Evolutionary conservation across 2,329 filamentous ascomycete genomes (phyloP).

Genomic region (Thelonectria olida): DNA sequence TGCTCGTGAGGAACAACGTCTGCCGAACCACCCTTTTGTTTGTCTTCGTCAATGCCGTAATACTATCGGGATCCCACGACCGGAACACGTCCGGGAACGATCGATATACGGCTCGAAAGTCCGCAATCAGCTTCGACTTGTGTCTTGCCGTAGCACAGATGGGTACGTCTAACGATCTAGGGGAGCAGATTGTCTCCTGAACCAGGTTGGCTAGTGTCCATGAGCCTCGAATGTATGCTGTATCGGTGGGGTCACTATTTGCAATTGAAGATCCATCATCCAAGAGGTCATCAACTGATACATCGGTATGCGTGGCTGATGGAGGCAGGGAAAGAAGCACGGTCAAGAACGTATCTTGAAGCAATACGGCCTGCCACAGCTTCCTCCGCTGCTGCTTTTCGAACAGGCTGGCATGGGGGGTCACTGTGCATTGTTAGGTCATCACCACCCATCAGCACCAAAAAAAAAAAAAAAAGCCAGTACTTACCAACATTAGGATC

Average conservation of each 20-base stretch:
- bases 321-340: slow-evolving; percentile 81
- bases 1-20: slow-evolving; percentile 81
- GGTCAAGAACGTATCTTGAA: slow-evolving; percentile 84
- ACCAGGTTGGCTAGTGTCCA: slow-evolving; percentile 84
- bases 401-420: slow-evolving; percentile 71
- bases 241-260: slow-evolving; percentile 70
- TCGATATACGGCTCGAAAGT: slow-evolving; percentile 77
- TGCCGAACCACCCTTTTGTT: slow-evolving; percentile 77
- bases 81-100: slow-evolving; percentile 77
- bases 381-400: slow-evolving; percentile 84
- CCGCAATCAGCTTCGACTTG: slow-evolving; percentile 74
- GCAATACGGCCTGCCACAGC: slow-evolving; percentile 82
- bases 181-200: slow-evolving; percentile 79
- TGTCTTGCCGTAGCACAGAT: slow-evolving; percentile 74
- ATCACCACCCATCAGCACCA: background rate
- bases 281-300: slow-evolving; percentile 76
- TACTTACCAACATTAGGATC: slow-evolving; percentile 75
- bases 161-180: slow-evolving; percentile 76
- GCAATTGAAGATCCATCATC: slow-evolving; percentile 69
- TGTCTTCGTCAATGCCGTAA: slow-evolving; percentile 63
- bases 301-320: slow-evolving; percentile 81
- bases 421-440: slow-evolving; percentile 53
- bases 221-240: slow-evolving; percentile 77
- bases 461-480: no score
- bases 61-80: slow-evolving; percentile 69